phyloP scores from a whole-genome alignment of 345 rosid genomes.

The Eucalyptus erythrocorys region DNA sequence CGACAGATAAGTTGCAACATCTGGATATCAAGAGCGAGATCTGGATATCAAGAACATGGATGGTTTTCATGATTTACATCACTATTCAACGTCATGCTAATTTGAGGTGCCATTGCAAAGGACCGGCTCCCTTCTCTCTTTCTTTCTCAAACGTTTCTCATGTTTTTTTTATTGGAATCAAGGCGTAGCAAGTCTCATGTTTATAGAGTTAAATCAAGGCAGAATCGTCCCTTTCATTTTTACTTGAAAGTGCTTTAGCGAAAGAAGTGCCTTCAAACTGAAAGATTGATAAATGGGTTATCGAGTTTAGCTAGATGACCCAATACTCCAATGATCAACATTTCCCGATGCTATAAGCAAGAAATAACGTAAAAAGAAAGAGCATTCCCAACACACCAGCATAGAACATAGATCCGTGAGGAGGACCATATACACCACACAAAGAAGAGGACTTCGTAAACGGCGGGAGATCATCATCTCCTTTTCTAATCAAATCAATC shows the following conservation, averaged over 20 bases:
- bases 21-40: too few species aligned
- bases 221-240: not conserved
- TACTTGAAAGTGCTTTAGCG: not conserved
- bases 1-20: too few species aligned
- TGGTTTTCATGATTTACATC: too few species aligned
- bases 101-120: too few species aligned
- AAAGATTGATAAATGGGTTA: not conserved
- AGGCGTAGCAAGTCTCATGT: not conserved
- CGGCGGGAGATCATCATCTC: not conserved
- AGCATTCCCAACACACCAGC: not conserved
- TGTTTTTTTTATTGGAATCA: too few species aligned
- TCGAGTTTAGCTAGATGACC: not conserved
- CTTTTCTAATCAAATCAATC: not conserved
- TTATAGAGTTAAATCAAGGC: not conserved
- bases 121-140: too few species aligned
- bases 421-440: not conserved
- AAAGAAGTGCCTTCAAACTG: not conserved
- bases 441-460: too few species aligned
- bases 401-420: not conserved
- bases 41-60: too few species aligned
- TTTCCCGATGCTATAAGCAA: not conserved
- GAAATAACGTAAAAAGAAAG: not conserved
- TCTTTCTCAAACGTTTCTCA: too few species aligned
- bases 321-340: not conserved
- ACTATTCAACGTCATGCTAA: too few species aligned